Evolutionary conservation across 805 yeast genomes (phyloP), one percentile per base, ranked within the genome.

Genomic region (Wickerhamomyces hampshirensis): DNA sequence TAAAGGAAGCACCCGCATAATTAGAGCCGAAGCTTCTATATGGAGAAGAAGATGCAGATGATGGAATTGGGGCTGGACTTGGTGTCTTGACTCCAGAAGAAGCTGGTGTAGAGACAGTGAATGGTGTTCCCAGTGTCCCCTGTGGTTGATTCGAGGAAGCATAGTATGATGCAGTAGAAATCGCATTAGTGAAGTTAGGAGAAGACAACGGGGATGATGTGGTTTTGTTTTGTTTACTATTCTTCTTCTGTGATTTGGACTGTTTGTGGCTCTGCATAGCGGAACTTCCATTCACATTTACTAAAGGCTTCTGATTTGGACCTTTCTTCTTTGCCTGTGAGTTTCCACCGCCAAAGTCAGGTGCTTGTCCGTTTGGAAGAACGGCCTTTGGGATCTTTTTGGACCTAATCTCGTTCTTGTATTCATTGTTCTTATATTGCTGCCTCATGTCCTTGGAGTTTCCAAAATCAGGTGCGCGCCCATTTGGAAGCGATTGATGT

Each of bases 301-400:
- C n/a, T n/a, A n/a, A n/a, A n/a, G n/a, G n/a, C n/a, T n/a, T n/a
- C n/a, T n/a, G n/a, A n/a, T n/a, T n/a, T n/a, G n/a, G n/a, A n/a
- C n/a, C n/a, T n/a, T n/a, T n/a, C n/a, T n/a, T n/a, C n/a, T n/a
- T 28, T 15, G 13, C 13, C 18, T 18, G 8, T n/a, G n/a, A n/a
- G n/a, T n/a, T n/a, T n/a, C 39, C 39, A 21, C 37, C 35, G 3
- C 50, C 50, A 37, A 46, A 46, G 26, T 46, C 46, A 8, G 48
- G 48, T n/a, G 24, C 39, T 23, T 40, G 38, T 10, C 50, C 50
- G 19, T 39, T 46, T 5, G 50, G 50, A 9, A 46, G 30, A 6
- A 23, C n/a, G 4, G 47, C 40, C 21, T 36, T 38, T 10, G 44
- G 47, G 5, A 35, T 19, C 7, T 34, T 26, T 10, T 15, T 26